Base-by-base conservation (phyloP, 352 stramenopile species). In the Pythium folliculosum region DNA sequence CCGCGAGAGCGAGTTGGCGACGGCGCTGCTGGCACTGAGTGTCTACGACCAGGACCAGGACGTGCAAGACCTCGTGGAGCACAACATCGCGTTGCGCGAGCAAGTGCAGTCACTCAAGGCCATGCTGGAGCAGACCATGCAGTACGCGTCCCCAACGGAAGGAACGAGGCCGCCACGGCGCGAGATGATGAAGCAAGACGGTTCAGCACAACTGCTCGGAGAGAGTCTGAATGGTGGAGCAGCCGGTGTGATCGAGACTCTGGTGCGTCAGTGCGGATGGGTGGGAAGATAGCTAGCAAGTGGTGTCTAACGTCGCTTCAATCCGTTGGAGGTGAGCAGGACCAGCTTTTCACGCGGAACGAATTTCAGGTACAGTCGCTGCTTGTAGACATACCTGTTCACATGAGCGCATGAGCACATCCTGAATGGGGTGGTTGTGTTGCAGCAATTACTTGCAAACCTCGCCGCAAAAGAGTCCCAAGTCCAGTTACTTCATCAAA, bases 91-190 rank as follows among this genome's bases (percentile, higher is more conserved):
- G 27, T 64, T 85, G 53, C 64, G 78, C 13, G 75, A 85, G 52
- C 77, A 85, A 57, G 75, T 85, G 21, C 70, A 73, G 55, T 76
- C 75, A 37, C 71, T 85, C 25, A 85, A 85, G 66, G 70, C 63
- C 12, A 69, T 76, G 53, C 48, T 85, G 22, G 56, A 75, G 57
- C 55, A 63, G 16, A 62, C 32, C 32, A 23, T 60, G 35, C 35
- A 43, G 35, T 38, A 59, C 35, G 27, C 14, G 17, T 40, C 63
- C 3, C 25, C 67, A 37, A 61, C 63, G 30, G 17, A 1, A 19
- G 30, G 51, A 5, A 43, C 45, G 49, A 21, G 5, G n/a, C 12
- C 32, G 19, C 27, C 37, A 17, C 51, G 52, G 21, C 44, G 30
- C 22, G 52, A 62, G 8, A 25, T 22, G 3, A 4, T 40, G 5